Conservation (phyloP, 2,329 filamentous ascomycete species). For the Phyllosticta citriasiana region DNA sequence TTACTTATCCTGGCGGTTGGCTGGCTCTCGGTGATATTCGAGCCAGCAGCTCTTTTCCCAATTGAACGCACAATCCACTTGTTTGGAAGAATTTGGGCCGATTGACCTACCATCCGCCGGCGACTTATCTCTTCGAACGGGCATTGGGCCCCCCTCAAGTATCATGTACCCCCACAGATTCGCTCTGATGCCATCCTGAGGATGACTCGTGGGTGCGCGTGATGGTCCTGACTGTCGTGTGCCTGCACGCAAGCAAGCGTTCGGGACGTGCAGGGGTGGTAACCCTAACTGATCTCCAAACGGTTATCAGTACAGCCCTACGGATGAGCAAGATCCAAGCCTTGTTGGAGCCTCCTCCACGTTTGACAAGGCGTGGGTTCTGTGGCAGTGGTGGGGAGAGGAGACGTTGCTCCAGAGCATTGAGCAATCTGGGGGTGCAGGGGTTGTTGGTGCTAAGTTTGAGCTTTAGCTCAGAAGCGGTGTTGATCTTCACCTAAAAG, state of each 20-base stretch:
- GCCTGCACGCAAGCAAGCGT: not conserved
- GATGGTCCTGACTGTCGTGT: not conserved
- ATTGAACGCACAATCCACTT: not conserved
- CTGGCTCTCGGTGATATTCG: not conserved
- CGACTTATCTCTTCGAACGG: not conserved
- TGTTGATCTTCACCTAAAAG: not conserved
- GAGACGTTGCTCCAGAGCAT: not conserved
- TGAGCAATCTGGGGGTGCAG: not conserved
- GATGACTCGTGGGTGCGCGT: not conserved
- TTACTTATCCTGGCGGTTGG: not conserved
- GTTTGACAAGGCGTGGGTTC: not conserved
- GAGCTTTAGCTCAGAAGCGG: not conserved
- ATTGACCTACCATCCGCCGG: not conserved
- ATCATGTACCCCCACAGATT: not conserved
- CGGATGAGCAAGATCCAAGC: not conserved
- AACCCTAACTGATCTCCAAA: not conserved
- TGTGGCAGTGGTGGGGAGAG: not conserved
- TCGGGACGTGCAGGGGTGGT: not conserved
- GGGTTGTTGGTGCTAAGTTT: not conserved
- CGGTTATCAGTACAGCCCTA: not conserved
- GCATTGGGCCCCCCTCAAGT: too few species aligned
- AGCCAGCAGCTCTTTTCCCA: not conserved
- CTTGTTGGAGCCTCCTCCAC: not conserved
- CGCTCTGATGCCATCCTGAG: not conserved
- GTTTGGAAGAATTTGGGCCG: too few species aligned